These are phyloP conservation scores for Musa acuminata DNA, from an alignment of 176 grass and related monocot genomes.

Conservation along the genomic window DNA sequence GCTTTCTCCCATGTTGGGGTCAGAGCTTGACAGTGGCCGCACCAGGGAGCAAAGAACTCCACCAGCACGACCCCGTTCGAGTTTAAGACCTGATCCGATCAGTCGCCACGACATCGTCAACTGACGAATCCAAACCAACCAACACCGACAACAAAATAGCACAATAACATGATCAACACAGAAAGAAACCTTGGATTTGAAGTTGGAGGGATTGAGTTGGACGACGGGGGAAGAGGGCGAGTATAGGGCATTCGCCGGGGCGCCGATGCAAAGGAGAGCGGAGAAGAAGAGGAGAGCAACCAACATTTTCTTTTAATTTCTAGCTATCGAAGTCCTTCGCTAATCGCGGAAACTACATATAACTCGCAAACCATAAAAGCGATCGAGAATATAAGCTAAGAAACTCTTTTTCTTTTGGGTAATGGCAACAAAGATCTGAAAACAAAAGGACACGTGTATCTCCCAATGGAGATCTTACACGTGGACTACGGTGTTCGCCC, in stretches of 20 bases:
- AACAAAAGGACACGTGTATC: background rate
- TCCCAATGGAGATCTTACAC: background rate
- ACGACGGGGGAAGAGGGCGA: slow-evolving; percentile 77
- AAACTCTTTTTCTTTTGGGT: background rate
- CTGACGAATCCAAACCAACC: background rate
- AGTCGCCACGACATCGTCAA: background rate
- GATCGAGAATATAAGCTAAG: background rate
- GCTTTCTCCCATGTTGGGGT: slow-evolving; percentile 81
- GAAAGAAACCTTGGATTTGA: slow-evolving; percentile 81
- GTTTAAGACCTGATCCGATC: slow-evolving; percentile 50
- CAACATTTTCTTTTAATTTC: slow-evolving; percentile 28
- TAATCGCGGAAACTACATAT: background rate
- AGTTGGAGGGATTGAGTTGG: slow-evolving; percentile 83
- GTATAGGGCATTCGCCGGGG: slow-evolving; percentile 56
- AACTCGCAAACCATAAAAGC: background rate
- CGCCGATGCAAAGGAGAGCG: slow-evolving; percentile 19
- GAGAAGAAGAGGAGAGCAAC: slow-evolving; percentile 34
- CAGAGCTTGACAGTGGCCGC: slow-evolving; percentile 95
- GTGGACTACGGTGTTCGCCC: background rate
- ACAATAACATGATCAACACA: background rate
- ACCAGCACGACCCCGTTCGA: slow-evolving; percentile 89
- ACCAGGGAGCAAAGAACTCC: slow-evolving; percentile 98
- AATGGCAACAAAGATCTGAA: background rate
- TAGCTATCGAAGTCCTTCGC: background rate
- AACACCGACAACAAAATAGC: background rate